Evolutionary conservation across 305 asterid species (phyloP).

Genomic region (Fraxinus baroniana): DNA sequence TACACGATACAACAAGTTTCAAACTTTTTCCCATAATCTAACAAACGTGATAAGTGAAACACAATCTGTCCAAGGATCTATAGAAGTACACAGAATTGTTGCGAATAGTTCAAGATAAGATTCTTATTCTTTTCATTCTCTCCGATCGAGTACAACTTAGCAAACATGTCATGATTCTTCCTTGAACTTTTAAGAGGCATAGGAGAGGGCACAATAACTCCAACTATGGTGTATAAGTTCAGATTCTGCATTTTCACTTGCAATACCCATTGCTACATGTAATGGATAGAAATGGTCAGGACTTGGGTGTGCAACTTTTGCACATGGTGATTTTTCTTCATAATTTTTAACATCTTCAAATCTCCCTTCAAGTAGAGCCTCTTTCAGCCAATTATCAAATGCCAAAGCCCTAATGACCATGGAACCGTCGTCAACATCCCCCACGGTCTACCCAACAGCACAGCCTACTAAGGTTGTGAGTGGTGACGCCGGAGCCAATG

Average conservation of each 20-base stretch:
- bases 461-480: slow-evolving; percentile 56
- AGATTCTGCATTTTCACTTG: slow-evolving; percentile 55
- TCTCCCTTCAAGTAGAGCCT: slow-evolving; percentile 57
- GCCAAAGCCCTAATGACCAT: slow-evolving; percentile 56
- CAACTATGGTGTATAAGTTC: slow-evolving; percentile 73
- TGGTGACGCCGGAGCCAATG: slow-evolving; percentile 74
- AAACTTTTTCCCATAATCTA: too few species aligned
- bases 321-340: slow-evolving; percentile 61
- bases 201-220: slow-evolving; percentile 58
- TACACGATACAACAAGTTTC: too few species aligned
- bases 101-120: too few species aligned
- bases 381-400: slow-evolving; percentile 64
- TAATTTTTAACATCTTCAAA: slow-evolving; percentile 62
- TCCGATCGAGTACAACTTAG: too few species aligned
- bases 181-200: slow-evolving; percentile 52
- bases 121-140: too few species aligned
- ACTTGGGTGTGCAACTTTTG: slow-evolving; percentile 62
- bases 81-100: too few species aligned
- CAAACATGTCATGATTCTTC: background rate
- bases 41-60: too few species aligned
- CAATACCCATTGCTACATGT: slow-evolving; percentile 79
- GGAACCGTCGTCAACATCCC: slow-evolving; percentile 25
- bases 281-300: slow-evolving; percentile 77
- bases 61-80: too few species aligned
- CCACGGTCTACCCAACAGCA: slow-evolving; percentile 10